phyloP scores from a whole-genome alignment of 768 basidiomycete genomes.

The Crepidotus variabilis region DNA sequence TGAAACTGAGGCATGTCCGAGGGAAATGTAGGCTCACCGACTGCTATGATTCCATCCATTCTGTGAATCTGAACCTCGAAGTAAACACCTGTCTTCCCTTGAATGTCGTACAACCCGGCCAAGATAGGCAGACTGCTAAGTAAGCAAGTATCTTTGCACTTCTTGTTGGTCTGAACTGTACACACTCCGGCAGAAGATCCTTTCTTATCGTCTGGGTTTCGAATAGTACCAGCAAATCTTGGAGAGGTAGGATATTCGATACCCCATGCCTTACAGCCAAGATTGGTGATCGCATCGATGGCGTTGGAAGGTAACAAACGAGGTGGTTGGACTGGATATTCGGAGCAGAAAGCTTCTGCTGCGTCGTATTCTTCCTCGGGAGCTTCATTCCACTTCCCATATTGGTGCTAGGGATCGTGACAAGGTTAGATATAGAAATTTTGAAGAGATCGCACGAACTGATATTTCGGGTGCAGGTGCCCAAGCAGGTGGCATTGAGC shows the following conservation, averaged over 20 bases:
- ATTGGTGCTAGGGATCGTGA: conserved; percentile 26
- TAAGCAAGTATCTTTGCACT: conserved; percentile 49
- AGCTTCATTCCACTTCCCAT: conserved; percentile 56
- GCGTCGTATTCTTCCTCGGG: conserved; percentile 48
- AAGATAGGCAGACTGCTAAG: conserved; percentile 59
- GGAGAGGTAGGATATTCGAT: conserved; percentile 35
- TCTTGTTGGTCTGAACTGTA: conserved; percentile 34
- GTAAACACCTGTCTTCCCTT: conserved; percentile 55
- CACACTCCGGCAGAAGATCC: conserved; percentile 25
- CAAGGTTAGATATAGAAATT: neutral
- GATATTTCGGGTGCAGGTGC: conserved; percentile 53
- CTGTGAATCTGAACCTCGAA: conserved; percentile 54
- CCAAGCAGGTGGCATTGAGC: conserved; percentile 46
- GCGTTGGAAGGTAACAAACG: conserved; percentile 45
- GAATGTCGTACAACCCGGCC: conserved; percentile 56
- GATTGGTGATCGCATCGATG: conserved; percentile 46
- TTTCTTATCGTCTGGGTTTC: conserved; percentile 21
- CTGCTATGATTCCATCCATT: conserved; percentile 58
- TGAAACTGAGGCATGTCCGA: neutral
- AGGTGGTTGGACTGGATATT: conserved; percentile 35
- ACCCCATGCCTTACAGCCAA: conserved; percentile 53
- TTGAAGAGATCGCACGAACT: conserved; percentile 18
- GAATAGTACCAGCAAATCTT: conserved; percentile 45
- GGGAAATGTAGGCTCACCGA: conserved; percentile 38
- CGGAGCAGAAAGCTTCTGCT: conserved; percentile 47